Evolutionary conservation across 179 eudicot genomes (phyloP).

Genomic region (Silene noctiflora): DNA sequence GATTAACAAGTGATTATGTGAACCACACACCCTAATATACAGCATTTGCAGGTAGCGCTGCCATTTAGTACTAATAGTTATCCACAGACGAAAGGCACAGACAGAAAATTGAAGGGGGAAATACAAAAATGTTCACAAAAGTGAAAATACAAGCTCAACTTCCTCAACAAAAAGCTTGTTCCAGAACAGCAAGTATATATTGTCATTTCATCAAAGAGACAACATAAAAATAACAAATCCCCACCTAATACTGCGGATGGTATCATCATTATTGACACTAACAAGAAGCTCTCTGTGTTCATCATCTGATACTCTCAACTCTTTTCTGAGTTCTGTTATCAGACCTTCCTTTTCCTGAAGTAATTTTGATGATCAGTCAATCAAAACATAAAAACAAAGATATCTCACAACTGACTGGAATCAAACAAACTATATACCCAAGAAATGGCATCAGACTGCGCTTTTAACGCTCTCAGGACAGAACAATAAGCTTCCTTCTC

Average conservation of each 20-base stretch:
- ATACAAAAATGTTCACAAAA: neutral
- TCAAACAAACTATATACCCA: slow-evolving; percentile 36
- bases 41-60: neutral
- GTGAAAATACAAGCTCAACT: neutral
- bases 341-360: slow-evolving; percentile 84
- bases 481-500: slow-evolving; percentile 51
- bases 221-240: neutral
- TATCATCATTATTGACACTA: slow-evolving; percentile 58
- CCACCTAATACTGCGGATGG: slow-evolving; percentile 59
- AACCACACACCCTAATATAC: neutral
- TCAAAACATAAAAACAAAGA: slow-evolving; percentile 11
- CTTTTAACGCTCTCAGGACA: slow-evolving; percentile 54
- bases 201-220: neutral
- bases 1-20: neutral
- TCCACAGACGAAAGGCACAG: neutral
- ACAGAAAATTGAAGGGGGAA: neutral
- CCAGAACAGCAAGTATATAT: neutral
- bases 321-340: slow-evolving; percentile 86
- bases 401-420: slow-evolving; percentile 14
- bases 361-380: slow-evolving; percentile 13
- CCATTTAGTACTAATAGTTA: neutral
- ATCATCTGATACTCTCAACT: slow-evolving; percentile 78
- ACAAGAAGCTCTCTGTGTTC: slow-evolving; percentile 72
- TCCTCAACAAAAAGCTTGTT: neutral
- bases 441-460: slow-evolving; percentile 50